A percentile compares a stretch with the other conserved stretches of the same genome.
phyloP scores from a whole-genome alignment of 805 yeast species.

The Starmera caribaea region DNA sequence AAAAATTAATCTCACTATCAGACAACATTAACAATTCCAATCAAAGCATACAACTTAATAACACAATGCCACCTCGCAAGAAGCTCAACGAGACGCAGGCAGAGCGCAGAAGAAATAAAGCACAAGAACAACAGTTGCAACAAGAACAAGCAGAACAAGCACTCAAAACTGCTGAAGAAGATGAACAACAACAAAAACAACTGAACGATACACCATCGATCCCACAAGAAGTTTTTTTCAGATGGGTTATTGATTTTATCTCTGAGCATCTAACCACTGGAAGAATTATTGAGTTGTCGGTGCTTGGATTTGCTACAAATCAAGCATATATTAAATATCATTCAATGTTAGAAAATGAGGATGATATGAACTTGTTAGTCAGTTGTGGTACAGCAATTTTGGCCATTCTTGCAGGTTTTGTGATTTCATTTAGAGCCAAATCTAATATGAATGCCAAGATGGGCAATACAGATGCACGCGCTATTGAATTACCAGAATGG shows the following conservation, averaged over 20 bases:
- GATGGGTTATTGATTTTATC: slow-evolving; percentile 8
- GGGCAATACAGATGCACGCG: not conserved
- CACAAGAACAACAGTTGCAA: not conserved
- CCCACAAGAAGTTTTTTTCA: slow-evolving; percentile 15
- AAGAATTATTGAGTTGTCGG: slow-evolving; percentile 17
- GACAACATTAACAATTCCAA: too few relatives aligned
- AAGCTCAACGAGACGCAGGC: too few relatives aligned
- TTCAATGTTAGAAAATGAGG: slow-evolving; percentile 5
- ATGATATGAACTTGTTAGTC: slow-evolving; percentile 11
- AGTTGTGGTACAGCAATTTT: slow-evolving; percentile 15
- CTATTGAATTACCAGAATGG: slow-evolving; percentile 20
- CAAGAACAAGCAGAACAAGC: not conserved
- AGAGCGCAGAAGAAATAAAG: too few relatives aligned
- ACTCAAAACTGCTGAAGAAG: not conserved
- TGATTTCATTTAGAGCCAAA: slow-evolving; percentile 10
- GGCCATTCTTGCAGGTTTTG: slow-evolving; percentile 14
- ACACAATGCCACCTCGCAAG: too few relatives aligned
- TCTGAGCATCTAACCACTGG: slow-evolving; percentile 13
- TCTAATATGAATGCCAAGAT: not conserved
- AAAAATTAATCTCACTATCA: too few relatives aligned
- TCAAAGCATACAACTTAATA: too few relatives aligned
- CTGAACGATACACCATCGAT: slow-evolving; percentile 2
- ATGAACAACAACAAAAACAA: not conserved
- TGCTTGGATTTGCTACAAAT: slow-evolving; percentile 15
- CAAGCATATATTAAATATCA: slow-evolving; percentile 11